phyloP scores from a whole-genome alignment of 257 asterid genomes.

The Knoxia roxburghii region DNA sequence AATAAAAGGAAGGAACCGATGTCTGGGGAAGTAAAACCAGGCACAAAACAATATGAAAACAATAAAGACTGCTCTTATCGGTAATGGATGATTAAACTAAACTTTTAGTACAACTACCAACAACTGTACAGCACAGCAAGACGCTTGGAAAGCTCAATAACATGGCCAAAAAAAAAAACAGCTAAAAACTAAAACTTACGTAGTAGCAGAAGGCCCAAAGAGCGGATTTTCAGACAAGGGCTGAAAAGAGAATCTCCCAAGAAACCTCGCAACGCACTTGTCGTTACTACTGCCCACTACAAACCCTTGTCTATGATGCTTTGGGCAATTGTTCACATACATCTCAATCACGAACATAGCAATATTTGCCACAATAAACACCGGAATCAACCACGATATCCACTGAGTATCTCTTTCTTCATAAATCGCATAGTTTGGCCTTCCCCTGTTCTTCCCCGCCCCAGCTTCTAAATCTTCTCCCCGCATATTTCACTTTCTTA shows the following conservation, averaged over 20 bases:
- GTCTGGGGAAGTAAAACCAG: too few relatives aligned
- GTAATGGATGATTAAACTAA: neutral
- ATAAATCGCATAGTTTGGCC: conserved; percentile 10
- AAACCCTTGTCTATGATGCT: conserved; percentile 19
- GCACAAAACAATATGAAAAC: too few relatives aligned
- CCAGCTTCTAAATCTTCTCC: conserved; percentile 56
- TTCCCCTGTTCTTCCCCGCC: conserved; percentile 32
- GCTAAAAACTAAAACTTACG: conserved; percentile 39
- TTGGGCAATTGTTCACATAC: conserved; percentile 75
- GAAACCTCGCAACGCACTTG: conserved; percentile 61
- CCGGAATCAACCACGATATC: conserved; percentile 78
- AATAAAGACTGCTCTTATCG: neutral
- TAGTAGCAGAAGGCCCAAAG: conserved; percentile 80
- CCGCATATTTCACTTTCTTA: conserved; percentile 27
- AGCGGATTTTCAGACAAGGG: conserved; percentile 75
- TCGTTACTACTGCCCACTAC: conserved; percentile 6
- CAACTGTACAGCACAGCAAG: too few relatives aligned
- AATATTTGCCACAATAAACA: conserved; percentile 54
- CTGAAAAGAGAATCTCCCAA: conserved; percentile 79
- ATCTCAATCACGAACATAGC: conserved; percentile 57
- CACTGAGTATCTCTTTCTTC: conserved; percentile 48
- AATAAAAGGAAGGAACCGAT: neutral
- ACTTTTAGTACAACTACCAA: neutral
- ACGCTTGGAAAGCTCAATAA: too few relatives aligned
- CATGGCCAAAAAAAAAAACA: neutral